A percentile compares a stretch with the other conserved stretches of the same genome.
Conservation (phyloP, 73 alveolate species). For the Stentor roeselii region DNA sequence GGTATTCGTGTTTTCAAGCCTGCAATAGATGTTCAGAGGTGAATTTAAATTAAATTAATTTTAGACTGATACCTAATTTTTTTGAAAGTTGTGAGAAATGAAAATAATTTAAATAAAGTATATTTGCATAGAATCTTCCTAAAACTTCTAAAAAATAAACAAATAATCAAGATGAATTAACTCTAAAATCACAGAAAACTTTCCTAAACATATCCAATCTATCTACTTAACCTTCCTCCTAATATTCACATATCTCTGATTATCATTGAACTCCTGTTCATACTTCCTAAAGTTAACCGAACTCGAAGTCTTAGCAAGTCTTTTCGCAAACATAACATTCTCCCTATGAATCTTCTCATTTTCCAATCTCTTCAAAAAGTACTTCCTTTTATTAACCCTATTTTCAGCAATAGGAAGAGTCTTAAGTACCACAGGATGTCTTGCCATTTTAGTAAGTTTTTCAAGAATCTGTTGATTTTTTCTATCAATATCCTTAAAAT, state of each 20-base stretch:
- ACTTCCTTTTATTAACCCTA: not conserved
- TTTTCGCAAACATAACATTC: not conserved
- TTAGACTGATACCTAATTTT: no score
- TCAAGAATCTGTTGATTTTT: not conserved
- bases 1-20: no score
- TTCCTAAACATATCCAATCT: no score
- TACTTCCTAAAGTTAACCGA: not conserved
- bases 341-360: not conserved
- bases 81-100: no score
- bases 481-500: not conserved
- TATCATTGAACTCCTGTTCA: not conserved
- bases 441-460: not conserved
- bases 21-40: no score
- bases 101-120: no score
- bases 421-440: not conserved
- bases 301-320: not conserved
- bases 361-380: not conserved
- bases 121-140: no score
- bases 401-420: slow-evolving; percentile 4
- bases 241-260: not conserved
- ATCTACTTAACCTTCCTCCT: not conserved
- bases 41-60: no score
- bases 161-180: no score
- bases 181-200: no score
- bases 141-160: no score